Evolutionary conservation across 768 basidiomycete genomes (phyloP).

Genomic region (Amanita phalloides): DNA sequence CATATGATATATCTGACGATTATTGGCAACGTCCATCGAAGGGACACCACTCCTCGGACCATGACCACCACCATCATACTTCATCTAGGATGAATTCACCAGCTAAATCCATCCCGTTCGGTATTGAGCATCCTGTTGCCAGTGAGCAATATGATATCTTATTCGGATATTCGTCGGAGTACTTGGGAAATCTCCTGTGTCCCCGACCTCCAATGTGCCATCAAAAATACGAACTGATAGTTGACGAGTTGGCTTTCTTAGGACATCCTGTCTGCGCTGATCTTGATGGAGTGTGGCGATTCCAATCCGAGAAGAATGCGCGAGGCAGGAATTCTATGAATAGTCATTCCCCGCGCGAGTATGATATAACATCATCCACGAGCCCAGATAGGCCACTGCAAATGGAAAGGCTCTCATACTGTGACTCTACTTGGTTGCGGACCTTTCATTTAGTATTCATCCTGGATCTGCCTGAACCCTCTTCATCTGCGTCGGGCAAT

Average conservation of each 20-base stretch:
- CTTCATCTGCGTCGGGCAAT: slow-evolving; percentile 71
- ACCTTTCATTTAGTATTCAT: slow-evolving; percentile 84
- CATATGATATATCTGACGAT: slow-evolving; percentile 34
- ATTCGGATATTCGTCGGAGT: slow-evolving; percentile 75
- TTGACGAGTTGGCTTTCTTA: slow-evolving; percentile 87
- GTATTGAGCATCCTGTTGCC: slow-evolving; percentile 19
- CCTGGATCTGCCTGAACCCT: slow-evolving; percentile 83
- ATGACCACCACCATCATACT: slow-evolving; percentile 37
- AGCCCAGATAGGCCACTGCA: slow-evolving; percentile 18
- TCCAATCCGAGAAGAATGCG: slow-evolving; percentile 50
- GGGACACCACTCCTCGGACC: slow-evolving; percentile 17
- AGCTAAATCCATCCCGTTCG: slow-evolving; percentile 28
- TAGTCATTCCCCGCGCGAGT: slow-evolving; percentile 20
- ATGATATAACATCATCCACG: slow-evolving; percentile 16
- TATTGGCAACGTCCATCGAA: slow-evolving; percentile 45
- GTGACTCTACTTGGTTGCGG: slow-evolving; percentile 43
- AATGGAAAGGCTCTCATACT: slow-evolving; percentile 22
- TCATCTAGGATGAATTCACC: slow-evolving; percentile 45
- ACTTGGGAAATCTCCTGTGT: slow-evolving; percentile 72
- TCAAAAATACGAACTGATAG: slow-evolving; percentile 86
- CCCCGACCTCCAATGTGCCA: slow-evolving; percentile 78
- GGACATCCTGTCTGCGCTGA: slow-evolving; percentile 90
- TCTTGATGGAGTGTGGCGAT: slow-evolving; percentile 62
- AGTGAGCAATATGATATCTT: slow-evolving; percentile 52
- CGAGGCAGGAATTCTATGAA: slow-evolving; percentile 48